Evolutionary conservation across 2,329 filamentous ascomycete species (phyloP), one percentile per base, ranked within the genome.

Genomic region (Dactylellina parvicollis): DNA sequence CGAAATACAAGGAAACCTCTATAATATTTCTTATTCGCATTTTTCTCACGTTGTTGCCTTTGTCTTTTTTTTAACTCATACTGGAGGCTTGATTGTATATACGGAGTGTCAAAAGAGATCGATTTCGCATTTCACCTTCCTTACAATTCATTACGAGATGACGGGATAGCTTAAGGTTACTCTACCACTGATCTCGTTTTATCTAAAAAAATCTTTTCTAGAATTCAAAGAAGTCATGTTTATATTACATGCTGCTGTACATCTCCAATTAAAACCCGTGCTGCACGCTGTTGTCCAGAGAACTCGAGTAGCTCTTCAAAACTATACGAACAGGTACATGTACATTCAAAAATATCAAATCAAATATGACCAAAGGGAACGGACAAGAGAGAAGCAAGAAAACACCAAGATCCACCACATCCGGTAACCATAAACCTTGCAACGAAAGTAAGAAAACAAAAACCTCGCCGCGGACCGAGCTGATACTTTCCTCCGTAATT

Each of bases 401-500:
- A 62, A 62, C 59, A 52, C 46, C 59, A 42, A n/a, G 24, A 54
- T 54, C 52, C 62, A 50, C 44, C 61, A 32, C 52, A 14, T 22
- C 38, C 44, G n/a, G 22, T 32, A 69, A 40, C 38, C 16, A 16
- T 20, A 36, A 30, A 54, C 30, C 12, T 16, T 12, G 28, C 40
- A 38, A 32, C 28, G 30, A 57, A 16, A 40, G 47, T 24, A 26
- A 30, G 36, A 56, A 30, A 56, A 24, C 30, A 46, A 28, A 44
- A 32, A 54, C 55, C 18, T 42, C 18, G 40, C 52, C 49, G 22
- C 4, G 34, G 47, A 56, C 49, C 55, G 36, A 65, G 59, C 52
- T 60, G 32, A 71, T 65, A 59, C 46, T 20, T 34, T 61, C 47
- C 54, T 54, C 60, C 60, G 44, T 9, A 59, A 49, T 59, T 66